Evolutionary conservation across 2,329 filamentous ascomycete genomes (phyloP).

Genomic region (Lasiodiplodia citricola): DNA sequence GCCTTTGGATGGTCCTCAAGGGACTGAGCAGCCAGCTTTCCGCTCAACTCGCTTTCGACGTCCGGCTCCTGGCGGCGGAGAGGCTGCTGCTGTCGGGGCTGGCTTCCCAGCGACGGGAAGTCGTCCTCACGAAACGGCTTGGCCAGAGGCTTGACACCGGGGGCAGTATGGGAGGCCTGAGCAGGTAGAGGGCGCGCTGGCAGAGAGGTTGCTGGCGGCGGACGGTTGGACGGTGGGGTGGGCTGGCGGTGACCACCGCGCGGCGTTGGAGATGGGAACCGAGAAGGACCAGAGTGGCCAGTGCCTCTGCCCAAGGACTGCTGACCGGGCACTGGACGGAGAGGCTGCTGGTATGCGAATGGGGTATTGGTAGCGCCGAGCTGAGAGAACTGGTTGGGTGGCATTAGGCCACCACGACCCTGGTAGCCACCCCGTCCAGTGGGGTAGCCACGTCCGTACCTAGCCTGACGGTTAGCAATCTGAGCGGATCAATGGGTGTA

Average conservation of each 20-base stretch:
- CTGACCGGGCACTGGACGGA: no score
- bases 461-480: neutral
- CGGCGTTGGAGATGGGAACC: neutral
- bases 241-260: neutral
- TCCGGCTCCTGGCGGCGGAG: neutral
- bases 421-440: neutral
- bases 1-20: no score
- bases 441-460: neutral
- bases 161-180: fast-evolving
- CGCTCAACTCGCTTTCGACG: fast-evolving
- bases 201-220: neutral
- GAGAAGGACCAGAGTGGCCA: neutral
- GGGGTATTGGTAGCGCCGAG: neutral
- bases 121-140: neutral
- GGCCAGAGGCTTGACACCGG: neutral
- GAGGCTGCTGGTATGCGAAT: neutral
- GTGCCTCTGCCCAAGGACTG: no score
- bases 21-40: no score
- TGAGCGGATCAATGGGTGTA: fast-evolving
- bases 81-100: neutral
- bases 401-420: neutral
- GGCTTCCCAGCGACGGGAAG: neutral
- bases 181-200: neutral
- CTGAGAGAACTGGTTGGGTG: neutral
- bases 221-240: neutral